phyloP scores from a whole-genome alignment of 192 early-diverging fungal genomes.

The Geranomyces variabilis region DNA sequence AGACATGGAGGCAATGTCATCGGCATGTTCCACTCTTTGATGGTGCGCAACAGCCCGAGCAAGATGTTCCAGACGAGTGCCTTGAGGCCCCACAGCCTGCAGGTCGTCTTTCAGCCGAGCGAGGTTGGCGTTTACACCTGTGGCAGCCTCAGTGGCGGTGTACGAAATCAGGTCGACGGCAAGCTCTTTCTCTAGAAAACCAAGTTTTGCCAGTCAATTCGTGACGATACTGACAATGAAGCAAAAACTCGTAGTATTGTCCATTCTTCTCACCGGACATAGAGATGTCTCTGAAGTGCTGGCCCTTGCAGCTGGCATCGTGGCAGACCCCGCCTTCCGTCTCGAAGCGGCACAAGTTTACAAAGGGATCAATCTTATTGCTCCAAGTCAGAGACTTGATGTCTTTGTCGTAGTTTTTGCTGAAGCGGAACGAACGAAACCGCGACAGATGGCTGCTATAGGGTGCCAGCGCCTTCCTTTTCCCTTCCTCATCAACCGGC shows the following conservation, averaged over 20 bases:
- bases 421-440: constrained; percentile 32
- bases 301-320: constrained; percentile 24
- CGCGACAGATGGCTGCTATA: constrained; percentile 23
- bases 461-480: neutral
- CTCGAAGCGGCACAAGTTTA: constrained; percentile 29
- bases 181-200: constrained; percentile 13
- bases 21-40: neutral
- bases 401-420: constrained; percentile 7
- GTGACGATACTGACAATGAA: too few species aligned
- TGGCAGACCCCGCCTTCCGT: constrained; percentile 32
- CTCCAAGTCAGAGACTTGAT: constrained; percentile 22
- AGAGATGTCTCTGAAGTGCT: constrained; percentile 29
- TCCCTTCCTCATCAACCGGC: neutral
- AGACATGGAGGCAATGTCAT: neutral
- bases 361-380: constrained; percentile 30
- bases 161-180: constrained; percentile 12
- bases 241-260: neutral
- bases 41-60: constrained; percentile 1
- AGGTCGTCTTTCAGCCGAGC: neutral
- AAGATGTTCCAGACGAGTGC: neutral
- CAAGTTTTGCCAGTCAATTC: too few species aligned
- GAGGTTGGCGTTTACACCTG: neutral
- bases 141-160: neutral
- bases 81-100: constrained; percentile 1
- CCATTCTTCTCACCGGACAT: constrained; percentile 19